phyloP scores from a whole-genome alignment of 2,329 filamentous ascomycete species.

The Colletotrichum kahawae region DNA sequence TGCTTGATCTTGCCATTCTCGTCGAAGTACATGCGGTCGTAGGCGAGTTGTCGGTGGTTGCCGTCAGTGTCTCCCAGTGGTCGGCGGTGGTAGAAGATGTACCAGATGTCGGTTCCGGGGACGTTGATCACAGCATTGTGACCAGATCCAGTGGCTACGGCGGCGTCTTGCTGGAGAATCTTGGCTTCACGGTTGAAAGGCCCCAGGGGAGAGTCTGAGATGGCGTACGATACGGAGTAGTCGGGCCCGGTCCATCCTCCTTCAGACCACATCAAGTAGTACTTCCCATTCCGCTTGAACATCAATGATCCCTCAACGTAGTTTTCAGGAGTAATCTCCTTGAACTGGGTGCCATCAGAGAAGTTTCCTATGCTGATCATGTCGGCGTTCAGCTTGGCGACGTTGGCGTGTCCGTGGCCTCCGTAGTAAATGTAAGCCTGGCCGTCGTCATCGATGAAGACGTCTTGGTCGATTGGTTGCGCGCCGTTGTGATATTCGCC shows the following conservation, averaged over 20 bases:
- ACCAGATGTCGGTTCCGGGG: constrained; percentile 53
- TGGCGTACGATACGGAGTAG: constrained; percentile 52
- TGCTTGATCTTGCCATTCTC: constrained; percentile 45
- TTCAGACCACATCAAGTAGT: constrained; percentile 50
- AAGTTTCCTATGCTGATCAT: constrained; percentile 47
- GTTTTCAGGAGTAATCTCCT: constrained; percentile 45
- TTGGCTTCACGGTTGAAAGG: constrained; percentile 51
- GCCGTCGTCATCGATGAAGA: constrained; percentile 61
- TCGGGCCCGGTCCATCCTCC: constrained; percentile 35
- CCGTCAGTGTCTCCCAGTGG: constrained; percentile 46
- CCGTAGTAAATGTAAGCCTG: constrained; percentile 69
- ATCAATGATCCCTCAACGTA: constrained; percentile 43
- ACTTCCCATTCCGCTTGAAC: constrained; percentile 36
- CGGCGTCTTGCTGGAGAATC: constrained; percentile 44
- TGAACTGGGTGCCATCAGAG: constrained; percentile 45
- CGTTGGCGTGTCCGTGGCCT: constrained; percentile 42
- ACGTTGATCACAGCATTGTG: constrained; percentile 50
- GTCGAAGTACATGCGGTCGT: constrained; percentile 54
- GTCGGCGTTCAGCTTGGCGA: constrained; percentile 48
- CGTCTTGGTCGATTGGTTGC: constrained; percentile 64
- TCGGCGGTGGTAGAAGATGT: constrained; percentile 53
- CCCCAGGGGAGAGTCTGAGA: constrained; percentile 37
- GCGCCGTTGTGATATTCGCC: constrained; percentile 43
- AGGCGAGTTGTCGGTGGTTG: constrained; percentile 51
- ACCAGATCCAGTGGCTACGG: constrained; percentile 46